These are phyloP conservation scores for Leccinum boreale DNA, from an alignment of 768 basidiomycete species.

Conservation along the genomic window DNA sequence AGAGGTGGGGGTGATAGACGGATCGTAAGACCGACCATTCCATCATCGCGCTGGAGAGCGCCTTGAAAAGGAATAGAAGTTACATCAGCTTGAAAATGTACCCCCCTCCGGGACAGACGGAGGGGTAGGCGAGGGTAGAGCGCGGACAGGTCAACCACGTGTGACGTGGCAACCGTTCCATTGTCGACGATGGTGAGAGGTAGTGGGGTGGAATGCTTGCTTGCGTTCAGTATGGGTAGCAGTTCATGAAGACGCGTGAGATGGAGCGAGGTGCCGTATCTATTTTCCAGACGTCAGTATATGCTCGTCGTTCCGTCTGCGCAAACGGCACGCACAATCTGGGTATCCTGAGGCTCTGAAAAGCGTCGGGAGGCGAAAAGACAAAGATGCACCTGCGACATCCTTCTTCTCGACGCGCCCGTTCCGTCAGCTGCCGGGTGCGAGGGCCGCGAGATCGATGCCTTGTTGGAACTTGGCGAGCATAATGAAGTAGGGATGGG, in stretches of 20 bases:
- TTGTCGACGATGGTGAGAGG: constrained; percentile 41
- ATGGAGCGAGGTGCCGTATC: too few species aligned
- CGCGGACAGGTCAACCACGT: constrained; percentile 35
- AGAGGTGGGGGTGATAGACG: constrained; percentile 42
- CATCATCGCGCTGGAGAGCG: too few species aligned
- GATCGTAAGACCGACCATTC: too few species aligned
- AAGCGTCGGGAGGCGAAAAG: neutral
- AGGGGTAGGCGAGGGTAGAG: constrained; percentile 40
- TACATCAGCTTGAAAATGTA: constrained; percentile 71
- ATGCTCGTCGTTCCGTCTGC: neutral
- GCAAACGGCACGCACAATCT: constrained; percentile 53
- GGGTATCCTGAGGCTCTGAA: constrained; percentile 77
- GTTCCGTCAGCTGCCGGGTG: constrained; percentile 67
- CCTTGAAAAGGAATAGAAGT: constrained; percentile 81
- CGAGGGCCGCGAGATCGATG: constrained; percentile 55
- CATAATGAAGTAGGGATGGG: constrained; percentile 77
- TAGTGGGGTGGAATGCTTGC: constrained; percentile 67
- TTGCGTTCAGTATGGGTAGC: constrained; percentile 49
- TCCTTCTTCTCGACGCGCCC: constrained; percentile 78
- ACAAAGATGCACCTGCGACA: constrained; percentile 60
- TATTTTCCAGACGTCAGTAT: too few species aligned
- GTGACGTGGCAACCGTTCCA: constrained; percentile 10
- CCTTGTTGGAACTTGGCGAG: constrained; percentile 46
- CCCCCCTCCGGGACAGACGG: constrained; percentile 45
- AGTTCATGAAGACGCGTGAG: too few species aligned